Evolutionary conservation across 2,329 filamentous ascomycete species (phyloP).

Genomic region (Plectosphaerella cucumerina): DNA sequence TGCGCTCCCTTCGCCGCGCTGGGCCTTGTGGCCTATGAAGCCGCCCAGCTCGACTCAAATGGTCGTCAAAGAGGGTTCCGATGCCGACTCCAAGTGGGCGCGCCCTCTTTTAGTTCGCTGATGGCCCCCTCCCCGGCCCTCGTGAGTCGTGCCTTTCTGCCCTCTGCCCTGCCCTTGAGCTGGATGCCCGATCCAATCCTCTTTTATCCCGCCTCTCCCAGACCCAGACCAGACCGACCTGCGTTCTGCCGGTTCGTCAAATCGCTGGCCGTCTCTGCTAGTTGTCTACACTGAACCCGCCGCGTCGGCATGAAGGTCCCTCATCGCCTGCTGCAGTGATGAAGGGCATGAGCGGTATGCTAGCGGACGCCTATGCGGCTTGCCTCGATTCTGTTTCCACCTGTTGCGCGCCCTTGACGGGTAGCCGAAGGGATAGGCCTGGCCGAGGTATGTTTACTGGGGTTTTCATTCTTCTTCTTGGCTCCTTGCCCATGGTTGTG

Average conservation of each 20-base stretch:
- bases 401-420: conserved; percentile 38
- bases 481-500: too few species aligned
- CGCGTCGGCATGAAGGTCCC: conserved; percentile 9
- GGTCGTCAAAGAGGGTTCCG: background rate
- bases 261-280: conserved; percentile 11
- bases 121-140: background rate
- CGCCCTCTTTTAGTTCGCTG: background rate
- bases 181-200: background rate
- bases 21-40: conserved; percentile 7
- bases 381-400: conserved; percentile 42
- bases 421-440: conserved; percentile 33
- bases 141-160: too few species aligned
- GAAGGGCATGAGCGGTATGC: conserved; percentile 36
- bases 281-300: conserved; percentile 2
- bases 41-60: conserved; percentile 1
- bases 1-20: too few species aligned
- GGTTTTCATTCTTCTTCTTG: background rate
- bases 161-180: background rate
- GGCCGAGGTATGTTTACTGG: conserved; percentile 28
- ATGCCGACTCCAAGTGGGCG: background rate
- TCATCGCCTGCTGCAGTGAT: conserved; percentile 21
- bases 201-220: background rate
- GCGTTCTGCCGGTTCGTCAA: conserved; percentile 7
- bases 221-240: conserved; percentile 4
- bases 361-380: conserved; percentile 36